Conservation (phyloP, 139 green algal species). For the Auxenochlorella pyrenoidosa region DNA sequence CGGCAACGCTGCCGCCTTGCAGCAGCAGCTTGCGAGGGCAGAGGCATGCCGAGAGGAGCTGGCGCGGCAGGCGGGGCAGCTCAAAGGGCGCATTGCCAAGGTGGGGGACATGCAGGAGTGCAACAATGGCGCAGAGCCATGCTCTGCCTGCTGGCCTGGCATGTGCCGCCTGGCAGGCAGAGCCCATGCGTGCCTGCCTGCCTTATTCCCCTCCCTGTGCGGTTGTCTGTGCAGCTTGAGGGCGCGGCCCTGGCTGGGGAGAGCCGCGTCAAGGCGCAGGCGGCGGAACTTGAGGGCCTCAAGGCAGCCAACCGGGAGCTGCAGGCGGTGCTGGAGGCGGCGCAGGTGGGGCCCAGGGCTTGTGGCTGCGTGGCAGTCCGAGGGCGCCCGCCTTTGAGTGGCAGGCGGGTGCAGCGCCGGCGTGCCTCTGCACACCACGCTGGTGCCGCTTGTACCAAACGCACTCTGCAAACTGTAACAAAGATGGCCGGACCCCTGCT, state of each 20-base stretch:
- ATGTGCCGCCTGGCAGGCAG: not conserved
- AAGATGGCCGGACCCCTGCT: too few relatives aligned
- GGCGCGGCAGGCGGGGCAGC: slow-evolving; percentile 28
- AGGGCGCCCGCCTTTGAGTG: too few relatives aligned
- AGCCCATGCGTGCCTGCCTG: not conserved
- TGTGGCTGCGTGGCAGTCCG: too few relatives aligned
- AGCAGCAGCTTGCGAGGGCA: slow-evolving; percentile 14
- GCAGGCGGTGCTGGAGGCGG: slow-evolving; percentile 5
- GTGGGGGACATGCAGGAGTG: not conserved
- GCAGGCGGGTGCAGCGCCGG: too few relatives aligned
- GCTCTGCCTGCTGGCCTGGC: not conserved
- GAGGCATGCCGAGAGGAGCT: slow-evolving; percentile 30
- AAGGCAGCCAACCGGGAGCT: slow-evolving; percentile 1
- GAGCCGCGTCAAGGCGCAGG: slow-evolving; percentile 3
- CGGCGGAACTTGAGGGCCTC: slow-evolving; percentile 4
- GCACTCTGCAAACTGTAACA: too few relatives aligned
- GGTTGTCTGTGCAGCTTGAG: not conserved
- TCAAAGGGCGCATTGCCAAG: slow-evolving; percentile 22
- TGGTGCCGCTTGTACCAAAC: too few relatives aligned
- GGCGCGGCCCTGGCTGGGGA: slow-evolving; percentile 20
- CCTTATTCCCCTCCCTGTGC: not conserved
- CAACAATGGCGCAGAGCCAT: not conserved
- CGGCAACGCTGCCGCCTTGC: not conserved
- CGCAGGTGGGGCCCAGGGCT: not conserved
- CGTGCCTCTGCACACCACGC: too few relatives aligned